A percentile compares a stretch with the other conserved stretches of the same genome.
These are phyloP conservation scores for Malbranchea cinnamomea DNA, from an alignment of 2,329 filamentous ascomycete species.

Conservation along the genomic window DNA sequence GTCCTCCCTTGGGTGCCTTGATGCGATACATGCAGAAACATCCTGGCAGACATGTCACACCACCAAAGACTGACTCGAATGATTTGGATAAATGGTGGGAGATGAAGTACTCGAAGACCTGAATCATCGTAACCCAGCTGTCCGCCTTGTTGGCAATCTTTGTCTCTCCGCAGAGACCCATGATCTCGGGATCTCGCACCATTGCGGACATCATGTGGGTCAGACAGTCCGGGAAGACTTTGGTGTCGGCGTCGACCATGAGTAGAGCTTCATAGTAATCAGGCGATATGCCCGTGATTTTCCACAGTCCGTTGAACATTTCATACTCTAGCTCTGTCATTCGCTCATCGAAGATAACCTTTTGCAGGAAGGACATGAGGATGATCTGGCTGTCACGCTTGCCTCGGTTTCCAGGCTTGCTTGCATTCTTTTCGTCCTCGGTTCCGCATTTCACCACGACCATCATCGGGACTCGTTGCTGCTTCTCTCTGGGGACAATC, in stretches of 20 bases:
- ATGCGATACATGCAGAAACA: slow-evolving; percentile 99
- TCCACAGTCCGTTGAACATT: slow-evolving; percentile 99
- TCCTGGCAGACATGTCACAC: slow-evolving; percentile 94
- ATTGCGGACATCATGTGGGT: slow-evolving; percentile 99
- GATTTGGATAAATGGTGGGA: slow-evolving; percentile 94
- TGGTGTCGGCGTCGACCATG: slow-evolving; percentile 98
- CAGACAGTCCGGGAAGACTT: slow-evolving; percentile 94
- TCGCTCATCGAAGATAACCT: slow-evolving; percentile 99
- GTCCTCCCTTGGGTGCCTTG: slow-evolving; percentile 93
- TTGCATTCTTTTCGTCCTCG: slow-evolving; percentile 61
- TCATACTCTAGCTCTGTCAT: slow-evolving; percentile 99
- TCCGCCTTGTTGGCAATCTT: slow-evolving; percentile 98
- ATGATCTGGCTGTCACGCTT: slow-evolving; percentile 99
- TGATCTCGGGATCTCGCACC: slow-evolving; percentile 98
- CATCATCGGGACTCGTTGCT: slow-evolving; percentile 97
- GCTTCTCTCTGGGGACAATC: slow-evolving; percentile 65
- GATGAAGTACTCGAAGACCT: slow-evolving; percentile 99
- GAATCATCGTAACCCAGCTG: slow-evolving; percentile 93
- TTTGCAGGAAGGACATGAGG: slow-evolving; percentile 97
- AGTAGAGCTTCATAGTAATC: slow-evolving; percentile 97
- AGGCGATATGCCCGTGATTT: slow-evolving; percentile 92
- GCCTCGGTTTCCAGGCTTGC: slow-evolving; percentile 91
- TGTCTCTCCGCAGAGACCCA: slow-evolving; percentile 96
- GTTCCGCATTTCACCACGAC: slow-evolving; percentile 91
- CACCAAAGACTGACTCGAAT: slow-evolving; percentile 96